Evolutionary conservation across 805 yeast genomes (phyloP), one percentile per base, ranked within the genome.

Genomic region (Yarrowia sp.): DNA sequence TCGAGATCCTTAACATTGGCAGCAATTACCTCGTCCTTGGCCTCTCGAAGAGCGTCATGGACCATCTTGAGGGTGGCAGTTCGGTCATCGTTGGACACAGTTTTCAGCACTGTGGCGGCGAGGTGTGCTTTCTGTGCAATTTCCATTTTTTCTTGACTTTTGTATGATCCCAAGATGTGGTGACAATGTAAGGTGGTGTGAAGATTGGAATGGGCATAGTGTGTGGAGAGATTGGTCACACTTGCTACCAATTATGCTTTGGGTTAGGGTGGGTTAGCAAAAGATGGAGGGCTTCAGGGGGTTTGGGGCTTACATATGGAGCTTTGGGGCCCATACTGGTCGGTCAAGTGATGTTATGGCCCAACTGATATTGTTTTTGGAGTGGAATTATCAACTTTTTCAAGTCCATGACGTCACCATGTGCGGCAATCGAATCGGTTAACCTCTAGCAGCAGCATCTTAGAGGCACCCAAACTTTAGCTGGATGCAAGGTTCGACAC

Each of bases 41-140:
- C 74, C 0, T 78, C 81, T 40, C 80, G 76, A 64, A 95, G 79
- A 1, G 85, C 89, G 68, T 87, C 88, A 70, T 89, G 88, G 59
- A 95, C 88, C 67, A 84, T 82, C 67, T 82, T 79, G 33, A 95
- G 79, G 1, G 97, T 96, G 0, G 73, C 72, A 1, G 92, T 88
- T 68, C 99, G 82, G 68, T 88, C 83, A 33, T 83, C 87, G 70
- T 91, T 83, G 9, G 88, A 75, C 36, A 92, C 78, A 0, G 97
- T 88, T 72, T 95, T 93, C 67, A 95, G 81, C 17, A 85, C 80
- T 6, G 93, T 86, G 58, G 96, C 92, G 4, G 98, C 93, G n/a
- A 77, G 70, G 70, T 88, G 90, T 10, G 98, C 96, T 19, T 82
- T 82, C 70, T 77, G 83, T 2, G 99, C 98, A 49, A 92, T 89